Evolutionary conservation across 1,139 yeast genomes (phyloP).

Genomic region (Diutina scorzettiae): DNA sequence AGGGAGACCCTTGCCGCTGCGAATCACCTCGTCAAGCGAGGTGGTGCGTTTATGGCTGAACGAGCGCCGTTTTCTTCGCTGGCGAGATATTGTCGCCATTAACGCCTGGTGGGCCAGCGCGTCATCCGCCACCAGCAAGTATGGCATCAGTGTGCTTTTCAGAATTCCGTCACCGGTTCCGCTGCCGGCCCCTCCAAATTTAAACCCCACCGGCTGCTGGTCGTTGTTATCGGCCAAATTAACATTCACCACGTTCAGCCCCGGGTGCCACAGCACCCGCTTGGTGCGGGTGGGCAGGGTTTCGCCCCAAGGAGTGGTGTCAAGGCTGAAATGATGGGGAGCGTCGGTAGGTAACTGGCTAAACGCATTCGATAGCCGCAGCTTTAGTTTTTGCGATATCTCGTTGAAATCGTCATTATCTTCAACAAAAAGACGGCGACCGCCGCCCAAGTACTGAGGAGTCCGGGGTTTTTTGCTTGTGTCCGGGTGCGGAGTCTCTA

Average conservation of each 20-base stretch:
- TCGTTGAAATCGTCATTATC: background rate
- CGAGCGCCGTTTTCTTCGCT: constrained; percentile 1
- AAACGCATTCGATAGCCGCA: background rate
- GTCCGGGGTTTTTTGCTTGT: constrained; percentile 1
- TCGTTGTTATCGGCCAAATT: background rate
- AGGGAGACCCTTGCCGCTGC: constrained; percentile 1
- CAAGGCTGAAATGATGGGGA: constrained; percentile 1
- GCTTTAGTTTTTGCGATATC: background rate
- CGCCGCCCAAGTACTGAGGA: constrained; percentile 1
- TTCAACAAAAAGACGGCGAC: background rate
- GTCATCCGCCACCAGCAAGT: background rate
- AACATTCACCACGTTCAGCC: constrained; percentile 2
- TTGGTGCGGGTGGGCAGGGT: constrained; percentile 5
- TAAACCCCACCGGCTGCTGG: background rate
- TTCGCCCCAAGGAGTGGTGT: constrained; percentile 2
- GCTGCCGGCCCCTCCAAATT: background rate
- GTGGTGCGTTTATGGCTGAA: constrained; percentile 3
- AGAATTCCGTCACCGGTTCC: no score
- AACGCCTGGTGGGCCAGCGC: constrained; percentile 6
- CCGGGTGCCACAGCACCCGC: constrained; percentile 3
- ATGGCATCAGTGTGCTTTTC: constrained; percentile 6
- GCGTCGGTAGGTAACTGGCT: background rate
- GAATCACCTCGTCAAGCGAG: constrained; percentile 1
- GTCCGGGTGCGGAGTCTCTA: constrained; percentile 5
- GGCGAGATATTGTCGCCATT: background rate